These are phyloP conservation scores for Marasmius fiardii DNA, from an alignment of 1,284 basidiomycete genomes.

Conservation along the genomic window DNA sequence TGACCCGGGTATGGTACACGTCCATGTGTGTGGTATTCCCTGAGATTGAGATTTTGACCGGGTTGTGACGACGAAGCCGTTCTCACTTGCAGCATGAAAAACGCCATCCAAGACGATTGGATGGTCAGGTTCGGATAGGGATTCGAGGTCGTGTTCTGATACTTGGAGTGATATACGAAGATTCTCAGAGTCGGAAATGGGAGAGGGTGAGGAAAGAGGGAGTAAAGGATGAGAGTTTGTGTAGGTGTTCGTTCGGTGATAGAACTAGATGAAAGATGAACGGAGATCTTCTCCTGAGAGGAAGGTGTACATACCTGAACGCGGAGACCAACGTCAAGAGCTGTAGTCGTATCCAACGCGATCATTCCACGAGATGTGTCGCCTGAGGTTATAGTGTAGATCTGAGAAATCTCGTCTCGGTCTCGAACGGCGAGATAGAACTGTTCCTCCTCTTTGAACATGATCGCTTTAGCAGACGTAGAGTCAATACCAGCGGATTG, in stretches of 20 bases:
- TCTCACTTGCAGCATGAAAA: constrained; percentile 59
- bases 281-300: too few species aligned
- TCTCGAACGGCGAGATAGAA: constrained; percentile 59
- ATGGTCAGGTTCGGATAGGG: constrained; percentile 4
- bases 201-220: constrained; percentile 4
- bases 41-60: constrained; percentile 12
- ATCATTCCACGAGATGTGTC: constrained; percentile 78
- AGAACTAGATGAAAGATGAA: constrained; percentile 13
- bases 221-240: constrained; percentile 10
- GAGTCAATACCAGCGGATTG: constrained; percentile 32
- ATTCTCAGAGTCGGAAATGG: neutral
- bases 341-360: constrained; percentile 58
- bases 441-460: constrained; percentile 63
- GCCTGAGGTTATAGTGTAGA: constrained; percentile 69
- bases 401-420: constrained; percentile 21
- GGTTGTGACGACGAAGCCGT: constrained; percentile 37
- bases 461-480: constrained; percentile 15
- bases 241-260: constrained; percentile 17
- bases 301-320: constrained; percentile 50
- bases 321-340: constrained; percentile 51
- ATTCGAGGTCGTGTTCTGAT: constrained; percentile 15
- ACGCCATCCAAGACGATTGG: constrained; percentile 25
- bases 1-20: constrained; percentile 36
- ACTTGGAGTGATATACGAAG: constrained; percentile 4
- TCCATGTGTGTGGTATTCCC: constrained; percentile 27